Evolutionary conservation across 352 stramenopile species (phyloP).

Genomic region (Phytophthora macrochlamydospora): DNA sequence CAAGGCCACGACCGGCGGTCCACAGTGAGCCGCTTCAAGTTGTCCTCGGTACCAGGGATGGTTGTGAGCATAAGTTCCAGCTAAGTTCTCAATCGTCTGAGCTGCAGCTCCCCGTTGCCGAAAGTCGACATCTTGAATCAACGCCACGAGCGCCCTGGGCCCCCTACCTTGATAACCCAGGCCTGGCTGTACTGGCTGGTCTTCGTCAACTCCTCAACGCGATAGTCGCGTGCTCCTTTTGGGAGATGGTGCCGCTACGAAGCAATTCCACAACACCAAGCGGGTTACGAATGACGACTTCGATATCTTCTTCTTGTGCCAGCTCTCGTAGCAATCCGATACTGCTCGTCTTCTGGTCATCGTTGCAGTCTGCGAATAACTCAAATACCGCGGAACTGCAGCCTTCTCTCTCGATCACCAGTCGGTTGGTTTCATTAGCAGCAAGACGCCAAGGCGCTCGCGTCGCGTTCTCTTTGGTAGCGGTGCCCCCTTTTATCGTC

Average conservation of each 20-base stretch:
- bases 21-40: neutral
- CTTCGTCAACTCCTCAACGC: neutral
- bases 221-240: neutral
- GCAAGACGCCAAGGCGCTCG: neutral
- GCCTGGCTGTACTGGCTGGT: neutral
- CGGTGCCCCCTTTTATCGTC: neutral
- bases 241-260: neutral
- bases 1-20: neutral
- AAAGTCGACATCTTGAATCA: neutral
- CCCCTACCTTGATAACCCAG: neutral
- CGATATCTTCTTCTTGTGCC: neutral
- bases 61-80: neutral
- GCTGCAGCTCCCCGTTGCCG: neutral
- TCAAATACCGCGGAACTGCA: neutral
- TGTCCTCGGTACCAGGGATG: neutral
- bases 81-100: neutral
- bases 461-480: neutral
- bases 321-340: neutral
- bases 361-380: neutral
- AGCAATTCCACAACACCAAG: neutral
- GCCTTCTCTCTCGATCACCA: neutral
- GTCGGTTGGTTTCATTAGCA: neutral
- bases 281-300: neutral
- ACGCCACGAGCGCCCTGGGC: neutral
- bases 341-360: neutral